These are phyloP conservation scores for Botrytis sinoallii DNA, from an alignment of 2,329 filamentous ascomycete species.

Conservation along the genomic window DNA sequence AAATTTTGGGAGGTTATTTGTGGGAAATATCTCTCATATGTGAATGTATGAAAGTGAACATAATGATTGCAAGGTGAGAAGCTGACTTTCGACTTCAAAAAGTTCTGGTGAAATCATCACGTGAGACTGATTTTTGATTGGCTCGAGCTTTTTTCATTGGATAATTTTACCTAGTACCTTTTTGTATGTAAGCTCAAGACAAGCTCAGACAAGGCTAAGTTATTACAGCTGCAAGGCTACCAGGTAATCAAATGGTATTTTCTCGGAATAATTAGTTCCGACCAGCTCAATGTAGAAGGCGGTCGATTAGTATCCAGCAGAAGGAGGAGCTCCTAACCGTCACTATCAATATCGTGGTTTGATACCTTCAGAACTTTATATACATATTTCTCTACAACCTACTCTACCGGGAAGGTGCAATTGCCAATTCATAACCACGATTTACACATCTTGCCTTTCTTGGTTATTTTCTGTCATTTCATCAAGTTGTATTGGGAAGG, in stretches of 20 bases:
- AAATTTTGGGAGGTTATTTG: background rate
- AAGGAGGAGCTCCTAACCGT: background rate
- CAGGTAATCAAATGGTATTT: background rate
- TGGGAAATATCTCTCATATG: background rate
- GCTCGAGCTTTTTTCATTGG: background rate
- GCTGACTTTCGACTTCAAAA: background rate
- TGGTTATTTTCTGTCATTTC: background rate
- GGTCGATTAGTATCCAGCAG: background rate
- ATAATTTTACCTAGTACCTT: background rate
- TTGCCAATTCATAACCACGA: background rate
- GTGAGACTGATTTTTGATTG: background rate
- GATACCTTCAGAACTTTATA: background rate
- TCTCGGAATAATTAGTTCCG: background rate
- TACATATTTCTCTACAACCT: background rate
- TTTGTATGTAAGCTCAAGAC: background rate
- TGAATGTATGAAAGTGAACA: constrained; percentile 5
- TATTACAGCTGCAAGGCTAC: background rate
- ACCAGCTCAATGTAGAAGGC: background rate
- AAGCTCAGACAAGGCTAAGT: background rate
- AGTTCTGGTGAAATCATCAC: background rate
- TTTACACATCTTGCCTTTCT: background rate
- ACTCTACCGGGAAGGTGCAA: background rate
- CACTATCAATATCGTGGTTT: background rate
- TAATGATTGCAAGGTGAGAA: background rate
- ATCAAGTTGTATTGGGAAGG: background rate